These are phyloP conservation scores for Botrytis aclada DNA, from an alignment of 2,329 filamentous ascomycete genomes.

Conservation along the genomic window DNA sequence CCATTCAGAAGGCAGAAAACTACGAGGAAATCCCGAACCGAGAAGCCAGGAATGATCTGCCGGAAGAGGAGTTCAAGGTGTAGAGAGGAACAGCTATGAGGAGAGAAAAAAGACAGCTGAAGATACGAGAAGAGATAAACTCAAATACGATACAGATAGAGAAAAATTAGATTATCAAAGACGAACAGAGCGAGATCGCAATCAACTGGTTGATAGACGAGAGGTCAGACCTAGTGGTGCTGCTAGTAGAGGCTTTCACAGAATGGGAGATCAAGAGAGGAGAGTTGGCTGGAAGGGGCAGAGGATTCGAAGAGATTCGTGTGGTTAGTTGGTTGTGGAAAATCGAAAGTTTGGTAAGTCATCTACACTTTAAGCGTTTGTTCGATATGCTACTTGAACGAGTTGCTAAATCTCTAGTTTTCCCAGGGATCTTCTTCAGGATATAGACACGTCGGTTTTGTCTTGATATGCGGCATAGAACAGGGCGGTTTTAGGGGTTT, in stretches of 20 bases:
- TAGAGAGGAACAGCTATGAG: not conserved
- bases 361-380: not conserved
- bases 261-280: fast-evolving
- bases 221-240: not conserved
- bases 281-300: not conserved
- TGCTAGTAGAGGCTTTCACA: not conserved
- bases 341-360: not conserved
- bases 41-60: not conserved
- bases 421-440: not conserved
- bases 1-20: not conserved
- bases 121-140: not conserved
- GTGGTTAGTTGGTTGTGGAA: not conserved
- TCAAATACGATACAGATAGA: fast-evolving
- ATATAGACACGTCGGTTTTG: no score
- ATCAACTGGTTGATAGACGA: not conserved
- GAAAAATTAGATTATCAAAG: not conserved
- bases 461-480: no score
- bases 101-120: not conserved
- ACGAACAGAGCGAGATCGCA: not conserved
- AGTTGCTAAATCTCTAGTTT: not conserved
- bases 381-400: no score
- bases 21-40: not conserved
- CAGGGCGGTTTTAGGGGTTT: no score
- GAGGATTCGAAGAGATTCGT: not conserved
- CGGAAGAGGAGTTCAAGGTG: not conserved